phyloP scores from a whole-genome alignment of 1,139 yeast genomes.

The Sugiyamaella novakii region DNA sequence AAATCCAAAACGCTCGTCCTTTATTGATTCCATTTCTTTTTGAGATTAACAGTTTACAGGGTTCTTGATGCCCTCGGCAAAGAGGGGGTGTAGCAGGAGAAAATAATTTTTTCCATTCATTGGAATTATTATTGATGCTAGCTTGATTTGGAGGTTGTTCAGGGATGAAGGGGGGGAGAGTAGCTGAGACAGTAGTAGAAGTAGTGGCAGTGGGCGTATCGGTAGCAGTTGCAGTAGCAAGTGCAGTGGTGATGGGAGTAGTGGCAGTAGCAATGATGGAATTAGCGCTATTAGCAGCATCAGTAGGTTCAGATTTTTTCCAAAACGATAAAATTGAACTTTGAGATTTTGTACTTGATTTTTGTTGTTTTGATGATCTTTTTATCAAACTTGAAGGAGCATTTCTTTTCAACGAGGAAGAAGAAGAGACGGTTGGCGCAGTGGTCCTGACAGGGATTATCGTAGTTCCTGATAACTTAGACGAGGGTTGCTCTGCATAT shows the following conservation, averaged over 20 bases:
- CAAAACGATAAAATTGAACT: slow-evolving; percentile 6
- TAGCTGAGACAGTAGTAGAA: background rate
- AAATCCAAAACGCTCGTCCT: slow-evolving; percentile 47
- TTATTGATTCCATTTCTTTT: slow-evolving; percentile 43
- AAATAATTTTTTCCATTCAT: slow-evolving; percentile 37
- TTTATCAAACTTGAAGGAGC: background rate
- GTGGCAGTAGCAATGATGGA: background rate
- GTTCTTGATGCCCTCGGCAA: slow-evolving; percentile 41
- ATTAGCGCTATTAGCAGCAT: background rate
- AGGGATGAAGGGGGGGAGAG: background rate
- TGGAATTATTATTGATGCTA: background rate
- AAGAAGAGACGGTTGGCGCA: no score
- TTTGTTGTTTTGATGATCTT: background rate
- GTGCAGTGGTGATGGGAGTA: background rate
- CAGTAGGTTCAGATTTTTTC: background rate
- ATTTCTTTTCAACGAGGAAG: background rate
- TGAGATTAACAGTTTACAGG: slow-evolving; percentile 39
- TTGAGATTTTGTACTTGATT: background rate
- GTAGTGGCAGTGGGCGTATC: background rate
- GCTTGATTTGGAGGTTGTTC: background rate
- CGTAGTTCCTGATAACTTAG: background rate
- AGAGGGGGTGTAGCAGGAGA: slow-evolving; percentile 38
- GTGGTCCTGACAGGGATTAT: no score
- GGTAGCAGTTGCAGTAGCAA: background rate
- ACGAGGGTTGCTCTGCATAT: background rate